Evolutionary conservation across 1,139 yeast genomes (phyloP).

Genomic region (Barnettozyma hawaiiensis): DNA sequence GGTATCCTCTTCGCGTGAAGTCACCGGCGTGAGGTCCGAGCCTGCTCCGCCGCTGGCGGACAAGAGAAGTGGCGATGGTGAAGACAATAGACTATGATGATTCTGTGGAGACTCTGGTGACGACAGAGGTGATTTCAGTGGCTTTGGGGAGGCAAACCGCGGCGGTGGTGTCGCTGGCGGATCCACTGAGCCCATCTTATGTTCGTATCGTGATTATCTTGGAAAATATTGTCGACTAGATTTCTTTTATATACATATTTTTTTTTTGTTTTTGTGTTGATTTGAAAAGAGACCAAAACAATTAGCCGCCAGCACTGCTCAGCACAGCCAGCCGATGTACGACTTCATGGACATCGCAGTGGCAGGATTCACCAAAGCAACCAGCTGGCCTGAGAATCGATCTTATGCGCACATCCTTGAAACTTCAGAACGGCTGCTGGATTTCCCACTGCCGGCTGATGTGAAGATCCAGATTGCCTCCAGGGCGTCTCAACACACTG

Average conservation of each 20-base stretch:
- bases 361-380: background rate
- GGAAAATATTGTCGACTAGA: no score
- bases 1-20: slow-evolving; percentile 1
- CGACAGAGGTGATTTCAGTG: background rate
- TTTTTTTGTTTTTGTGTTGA: slow-evolving; percentile 1
- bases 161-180: slow-evolving; percentile 1
- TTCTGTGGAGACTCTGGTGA: background rate
- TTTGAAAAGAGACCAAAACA: background rate
- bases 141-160: background rate
- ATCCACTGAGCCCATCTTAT: background rate
- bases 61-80: slow-evolving; percentile 1
- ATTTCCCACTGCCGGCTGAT: slow-evolving; percentile 71
- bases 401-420: background rate
- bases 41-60: background rate
- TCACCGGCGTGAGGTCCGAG: background rate
- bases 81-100: background rate
- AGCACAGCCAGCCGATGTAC: background rate
- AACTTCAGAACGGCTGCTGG: slow-evolving; percentile 43
- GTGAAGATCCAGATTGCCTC: slow-evolving; percentile 64
- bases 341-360: slow-evolving; percentile 5
- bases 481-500: slow-evolving; percentile 64
- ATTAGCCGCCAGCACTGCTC: no score
- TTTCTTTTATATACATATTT: no score
- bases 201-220: no score
- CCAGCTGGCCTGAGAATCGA: slow-evolving; percentile 5